These are phyloP conservation scores for Aspergillus aculeatus DNA, from an alignment of 2,329 filamentous ascomycete genomes.

Conservation along the genomic window DNA sequence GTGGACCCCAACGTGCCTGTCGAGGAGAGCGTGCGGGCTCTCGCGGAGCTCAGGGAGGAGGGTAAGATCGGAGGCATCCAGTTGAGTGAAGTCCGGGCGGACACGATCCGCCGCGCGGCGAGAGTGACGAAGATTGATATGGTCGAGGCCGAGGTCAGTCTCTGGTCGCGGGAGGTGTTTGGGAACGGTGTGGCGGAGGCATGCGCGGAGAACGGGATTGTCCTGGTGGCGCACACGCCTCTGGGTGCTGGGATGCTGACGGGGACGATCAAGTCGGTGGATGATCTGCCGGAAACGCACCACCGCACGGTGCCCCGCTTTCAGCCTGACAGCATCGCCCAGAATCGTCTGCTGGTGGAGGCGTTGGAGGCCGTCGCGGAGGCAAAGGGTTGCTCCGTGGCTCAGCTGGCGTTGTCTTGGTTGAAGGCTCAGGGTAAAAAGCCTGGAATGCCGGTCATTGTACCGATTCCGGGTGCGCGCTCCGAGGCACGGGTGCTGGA, in stretches of 20 bases:
- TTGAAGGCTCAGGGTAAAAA: slow-evolving; percentile 50
- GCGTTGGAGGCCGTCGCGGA: slow-evolving; percentile 60
- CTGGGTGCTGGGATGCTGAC: slow-evolving; percentile 61
- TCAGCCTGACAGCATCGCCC: slow-evolving; percentile 60
- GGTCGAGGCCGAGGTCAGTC: slow-evolving; percentile 57
- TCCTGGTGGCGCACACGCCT: slow-evolving; percentile 71
- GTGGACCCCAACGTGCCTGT: slow-evolving; percentile 52
- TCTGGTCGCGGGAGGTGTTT: slow-evolving; percentile 54
- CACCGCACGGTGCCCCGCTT: slow-evolving; percentile 55
- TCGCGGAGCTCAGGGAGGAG: slow-evolving; percentile 32
- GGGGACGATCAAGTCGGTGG: slow-evolving; percentile 49
- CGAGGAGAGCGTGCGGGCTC: slow-evolving; percentile 40
- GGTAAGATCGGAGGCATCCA: slow-evolving; percentile 40
- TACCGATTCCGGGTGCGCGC: slow-evolving; percentile 34
- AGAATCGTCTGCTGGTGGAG: slow-evolving; percentile 62
- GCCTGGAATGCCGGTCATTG: slow-evolving; percentile 51
- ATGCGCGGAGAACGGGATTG: slow-evolving; percentile 65
- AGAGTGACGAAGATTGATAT: slow-evolving; percentile 46
- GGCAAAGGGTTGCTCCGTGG: slow-evolving; percentile 59
- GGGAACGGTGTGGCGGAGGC: slow-evolving; percentile 50
- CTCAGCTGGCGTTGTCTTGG: slow-evolving; percentile 69
- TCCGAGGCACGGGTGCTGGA: slow-evolving; percentile 29
- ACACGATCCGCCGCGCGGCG: slow-evolving; percentile 35
- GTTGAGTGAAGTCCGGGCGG: slow-evolving; percentile 36
- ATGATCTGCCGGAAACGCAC: slow-evolving; percentile 56